These are phyloP conservation scores for Coemansia asiatica DNA, from an alignment of 192 early-diverging fungal species.

Conservation along the genomic window DNA sequence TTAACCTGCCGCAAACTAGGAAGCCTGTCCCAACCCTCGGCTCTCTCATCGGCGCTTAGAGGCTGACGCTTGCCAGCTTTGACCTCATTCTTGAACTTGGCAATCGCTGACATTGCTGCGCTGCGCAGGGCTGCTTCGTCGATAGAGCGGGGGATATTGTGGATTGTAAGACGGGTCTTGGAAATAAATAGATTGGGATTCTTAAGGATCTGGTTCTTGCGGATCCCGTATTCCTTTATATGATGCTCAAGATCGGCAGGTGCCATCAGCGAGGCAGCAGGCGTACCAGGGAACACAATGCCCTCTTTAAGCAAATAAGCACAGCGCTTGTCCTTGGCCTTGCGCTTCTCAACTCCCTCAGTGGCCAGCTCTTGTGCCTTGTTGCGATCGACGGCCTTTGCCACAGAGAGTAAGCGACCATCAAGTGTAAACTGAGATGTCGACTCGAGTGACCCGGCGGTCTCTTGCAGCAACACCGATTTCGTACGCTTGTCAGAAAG, in stretches of 20 bases:
- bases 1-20: slow-evolving; percentile 74
- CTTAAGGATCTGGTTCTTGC: slow-evolving; percentile 75
- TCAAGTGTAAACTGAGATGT: slow-evolving; percentile 66
- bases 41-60: slow-evolving; percentile 62
- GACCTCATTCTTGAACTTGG: slow-evolving; percentile 74
- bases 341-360: slow-evolving; percentile 60
- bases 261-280: slow-evolving; percentile 69
- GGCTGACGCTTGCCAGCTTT: slow-evolving; percentile 59
- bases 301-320: slow-evolving; percentile 91
- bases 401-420: slow-evolving; percentile 81
- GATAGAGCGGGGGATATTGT: slow-evolving; percentile 75
- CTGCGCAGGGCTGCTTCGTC: slow-evolving; percentile 70
- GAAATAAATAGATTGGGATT: slow-evolving; percentile 91
- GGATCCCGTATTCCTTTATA: slow-evolving; percentile 69
- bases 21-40: slow-evolving; percentile 63
- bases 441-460: slow-evolving; percentile 25
- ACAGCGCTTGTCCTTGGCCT: slow-evolving; percentile 78
- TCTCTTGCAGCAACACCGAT: slow-evolving; percentile 56
- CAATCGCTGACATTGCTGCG: slow-evolving; percentile 54
- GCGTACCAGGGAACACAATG: slow-evolving; percentile 82
- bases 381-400: slow-evolving; percentile 72
- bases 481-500: slow-evolving; percentile 39
- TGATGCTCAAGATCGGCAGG: slow-evolving; percentile 83
- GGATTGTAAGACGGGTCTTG: slow-evolving; percentile 84
- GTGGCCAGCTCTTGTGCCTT: slow-evolving; percentile 67